A percentile compares a stretch with the other conserved stretches of the same genome.
Evolutionary conservation across 2,329 filamentous ascomycete genomes (phyloP).

Genomic region (Exophiala sideris): DNA sequence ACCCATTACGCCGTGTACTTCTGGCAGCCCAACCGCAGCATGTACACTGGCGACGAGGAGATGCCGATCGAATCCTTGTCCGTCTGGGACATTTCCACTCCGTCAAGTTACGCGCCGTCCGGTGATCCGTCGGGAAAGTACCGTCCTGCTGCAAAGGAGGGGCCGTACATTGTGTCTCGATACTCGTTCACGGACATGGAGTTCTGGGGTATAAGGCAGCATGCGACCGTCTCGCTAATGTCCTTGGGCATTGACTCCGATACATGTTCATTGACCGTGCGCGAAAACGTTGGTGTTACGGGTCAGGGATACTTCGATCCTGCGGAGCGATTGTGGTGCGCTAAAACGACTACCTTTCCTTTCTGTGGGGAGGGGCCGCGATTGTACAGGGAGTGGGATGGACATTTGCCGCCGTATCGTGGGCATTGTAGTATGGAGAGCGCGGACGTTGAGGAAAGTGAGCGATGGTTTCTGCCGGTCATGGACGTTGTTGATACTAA

Average conservation of each 20-base stretch:
- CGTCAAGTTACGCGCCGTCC: conserved; percentile 51
- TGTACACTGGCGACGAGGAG: conserved; percentile 53
- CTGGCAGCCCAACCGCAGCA: conserved; percentile 58
- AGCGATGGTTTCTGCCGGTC: conserved; percentile 38
- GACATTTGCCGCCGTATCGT: conserved; percentile 46
- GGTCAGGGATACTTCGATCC: conserved; percentile 45
- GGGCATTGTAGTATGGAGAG: conserved; percentile 40
- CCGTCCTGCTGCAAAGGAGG: conserved; percentile 34
- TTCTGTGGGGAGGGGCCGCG: conserved; percentile 50
- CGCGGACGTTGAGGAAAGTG: conserved; percentile 30
- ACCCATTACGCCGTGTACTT: conserved; percentile 61
- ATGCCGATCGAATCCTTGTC: conserved; percentile 57
- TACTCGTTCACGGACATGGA: conserved; percentile 53
- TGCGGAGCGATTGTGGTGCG: conserved; percentile 39
- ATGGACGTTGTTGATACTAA: conserved; percentile 35
- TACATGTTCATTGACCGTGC: conserved; percentile 49
- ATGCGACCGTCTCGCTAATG: conserved; percentile 49
- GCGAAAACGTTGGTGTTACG: conserved; percentile 54
- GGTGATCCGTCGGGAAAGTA: conserved; percentile 45
- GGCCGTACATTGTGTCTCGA: conserved; percentile 48
- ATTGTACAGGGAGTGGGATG: conserved; percentile 47
- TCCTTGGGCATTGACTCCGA: conserved; percentile 51
- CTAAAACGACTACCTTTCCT: conserved; percentile 55
- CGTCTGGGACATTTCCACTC: conserved; percentile 57
- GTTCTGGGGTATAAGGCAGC: conserved; percentile 54